phyloP scores from a whole-genome alignment of 1,284 basidiomycete species.

The Xerocomus amazonicus region DNA sequence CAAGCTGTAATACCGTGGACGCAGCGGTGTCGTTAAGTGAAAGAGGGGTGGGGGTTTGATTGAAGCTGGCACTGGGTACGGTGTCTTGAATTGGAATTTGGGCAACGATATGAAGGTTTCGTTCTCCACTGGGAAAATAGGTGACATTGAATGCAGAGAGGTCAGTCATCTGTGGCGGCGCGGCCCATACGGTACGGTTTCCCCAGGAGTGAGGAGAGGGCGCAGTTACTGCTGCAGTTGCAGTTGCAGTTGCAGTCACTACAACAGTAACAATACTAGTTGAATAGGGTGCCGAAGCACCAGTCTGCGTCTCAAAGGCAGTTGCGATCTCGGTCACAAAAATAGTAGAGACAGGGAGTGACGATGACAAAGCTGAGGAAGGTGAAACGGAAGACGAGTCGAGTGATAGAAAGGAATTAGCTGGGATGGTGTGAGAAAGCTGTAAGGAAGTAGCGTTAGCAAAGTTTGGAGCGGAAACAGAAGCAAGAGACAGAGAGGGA shows the following conservation, averaged over 20 bases:
- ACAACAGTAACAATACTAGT: slow-evolving; percentile 23
- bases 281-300: slow-evolving; percentile 4
- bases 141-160: slow-evolving; percentile 59
- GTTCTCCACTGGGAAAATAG: slow-evolving; percentile 49
- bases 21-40: slow-evolving; percentile 25
- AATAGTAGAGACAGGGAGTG: neutral
- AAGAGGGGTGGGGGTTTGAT: slow-evolving; percentile 1
- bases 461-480: neutral
- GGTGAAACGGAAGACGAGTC: neutral
- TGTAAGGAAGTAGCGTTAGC: slow-evolving; percentile 1
- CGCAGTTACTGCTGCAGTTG: slow-evolving; percentile 15
- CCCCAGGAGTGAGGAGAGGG: slow-evolving; percentile 12
- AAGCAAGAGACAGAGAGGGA: neutral
- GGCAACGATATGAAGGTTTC: slow-evolving; percentile 57
- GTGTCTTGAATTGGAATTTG: slow-evolving; percentile 42
- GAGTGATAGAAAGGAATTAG: neutral
- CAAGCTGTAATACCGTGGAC: slow-evolving; percentile 48
- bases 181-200: slow-evolving; percentile 43
- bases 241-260: slow-evolving; percentile 22
- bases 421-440: neutral
- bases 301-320: slow-evolving; percentile 6
- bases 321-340: slow-evolving; percentile 10
- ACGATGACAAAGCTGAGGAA: neutral
- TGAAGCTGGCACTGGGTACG: slow-evolving; percentile 14
- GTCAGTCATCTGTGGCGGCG: slow-evolving; percentile 52